A percentile compares a stretch with the other conserved stretches of the same genome.
phyloP scores from a whole-genome alignment of 192 early-diverging fungal genomes.

The Coemansia sp. region DNA sequence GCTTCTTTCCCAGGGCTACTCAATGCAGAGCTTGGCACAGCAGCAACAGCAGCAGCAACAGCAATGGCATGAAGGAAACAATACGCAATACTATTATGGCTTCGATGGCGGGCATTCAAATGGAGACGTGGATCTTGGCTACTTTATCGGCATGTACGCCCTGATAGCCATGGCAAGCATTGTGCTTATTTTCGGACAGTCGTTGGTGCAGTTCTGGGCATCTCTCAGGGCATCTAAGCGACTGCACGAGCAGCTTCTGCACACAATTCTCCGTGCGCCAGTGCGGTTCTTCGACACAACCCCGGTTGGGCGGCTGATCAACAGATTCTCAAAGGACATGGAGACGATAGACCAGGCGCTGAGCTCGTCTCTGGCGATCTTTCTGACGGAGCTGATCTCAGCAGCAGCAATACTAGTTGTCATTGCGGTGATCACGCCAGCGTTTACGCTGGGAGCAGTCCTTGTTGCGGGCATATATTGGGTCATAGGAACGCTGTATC shows the following conservation, averaged over 20 bases:
- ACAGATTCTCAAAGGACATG: conserved; percentile 83
- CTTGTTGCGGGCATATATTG: conserved; percentile 67
- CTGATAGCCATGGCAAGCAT: conserved; percentile 35
- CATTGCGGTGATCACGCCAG: conserved; percentile 65
- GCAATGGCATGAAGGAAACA: background rate
- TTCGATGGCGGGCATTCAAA: background rate
- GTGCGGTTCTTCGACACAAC: conserved; percentile 88
- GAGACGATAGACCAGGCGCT: conserved; percentile 70
- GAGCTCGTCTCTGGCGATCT: conserved; percentile 59
- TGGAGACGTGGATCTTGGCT: conserved; percentile 15
- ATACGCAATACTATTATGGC: background rate
- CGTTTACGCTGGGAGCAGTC: conserved; percentile 77
- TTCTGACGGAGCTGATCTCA: conserved; percentile 60
- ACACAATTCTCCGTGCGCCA: conserved; percentile 65
- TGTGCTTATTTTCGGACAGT: conserved; percentile 31
- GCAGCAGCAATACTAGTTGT: conserved; percentile 60
- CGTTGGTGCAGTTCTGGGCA: conserved; percentile 47
- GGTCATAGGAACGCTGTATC: conserved; percentile 65
- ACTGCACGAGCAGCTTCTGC: conserved; percentile 44
- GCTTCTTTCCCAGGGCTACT: background rate
- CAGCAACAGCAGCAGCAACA: no score
- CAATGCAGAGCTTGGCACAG: background rate
- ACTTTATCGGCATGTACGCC: conserved; percentile 40
- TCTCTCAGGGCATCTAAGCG: conserved; percentile 39
- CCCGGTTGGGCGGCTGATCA: conserved; percentile 82